Conservation (phyloP, 305 asterid genomes). For the Solanum hybrid region DNA sequence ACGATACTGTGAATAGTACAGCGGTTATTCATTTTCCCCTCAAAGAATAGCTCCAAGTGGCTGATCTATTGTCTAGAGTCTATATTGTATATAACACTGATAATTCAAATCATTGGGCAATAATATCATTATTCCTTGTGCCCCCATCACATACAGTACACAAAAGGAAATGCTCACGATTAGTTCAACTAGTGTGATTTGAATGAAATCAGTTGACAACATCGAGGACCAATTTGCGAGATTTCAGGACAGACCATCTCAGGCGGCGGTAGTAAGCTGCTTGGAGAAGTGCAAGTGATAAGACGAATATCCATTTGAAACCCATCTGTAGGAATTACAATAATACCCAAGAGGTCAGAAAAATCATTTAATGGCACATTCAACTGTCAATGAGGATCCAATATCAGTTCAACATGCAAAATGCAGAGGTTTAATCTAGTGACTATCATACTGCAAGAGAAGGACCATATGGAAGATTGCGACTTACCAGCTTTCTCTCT, state of each 20-base stretch:
- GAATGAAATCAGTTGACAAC: slow-evolving; percentile 48
- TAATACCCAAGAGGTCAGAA: neutral
- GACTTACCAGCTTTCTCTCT: slow-evolving; percentile 82
- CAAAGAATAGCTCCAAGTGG: neutral
- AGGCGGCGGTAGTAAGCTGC: slow-evolving; percentile 80
- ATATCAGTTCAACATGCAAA: neutral
- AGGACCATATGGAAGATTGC: neutral
- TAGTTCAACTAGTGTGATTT: neutral
- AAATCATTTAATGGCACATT: neutral
- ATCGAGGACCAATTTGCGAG: slow-evolving; percentile 80
- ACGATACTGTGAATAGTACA: neutral
- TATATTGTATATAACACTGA: neutral
- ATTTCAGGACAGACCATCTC: slow-evolving; percentile 82
- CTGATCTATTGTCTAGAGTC: neutral
- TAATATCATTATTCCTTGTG: neutral
- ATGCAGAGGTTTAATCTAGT: neutral
- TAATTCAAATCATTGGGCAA: slow-evolving; percentile 1
- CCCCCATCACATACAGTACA: neutral
- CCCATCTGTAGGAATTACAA: slow-evolving; percentile 57
- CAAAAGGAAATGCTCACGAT: neutral
- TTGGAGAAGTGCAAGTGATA: slow-evolving; percentile 86
- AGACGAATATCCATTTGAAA: slow-evolving; percentile 85
- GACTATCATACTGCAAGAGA: neutral
- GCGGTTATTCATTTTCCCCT: neutral
- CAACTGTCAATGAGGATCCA: neutral